Evolutionary conservation across 441 rosid genomes (phyloP).

Genomic region (Pelargonium citronellum): DNA sequence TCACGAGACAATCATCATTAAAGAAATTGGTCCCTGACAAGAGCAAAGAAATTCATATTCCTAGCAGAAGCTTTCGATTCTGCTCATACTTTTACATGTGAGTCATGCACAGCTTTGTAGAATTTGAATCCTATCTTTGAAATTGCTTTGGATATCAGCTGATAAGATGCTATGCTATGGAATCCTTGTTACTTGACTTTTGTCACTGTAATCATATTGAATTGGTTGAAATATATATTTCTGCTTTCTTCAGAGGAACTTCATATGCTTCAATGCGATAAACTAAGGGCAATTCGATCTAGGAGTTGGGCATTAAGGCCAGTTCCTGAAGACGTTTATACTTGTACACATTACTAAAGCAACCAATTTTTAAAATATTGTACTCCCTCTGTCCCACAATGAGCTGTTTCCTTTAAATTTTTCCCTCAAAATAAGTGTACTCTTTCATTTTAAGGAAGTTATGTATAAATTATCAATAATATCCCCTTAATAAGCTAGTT

Average conservation of each 20-base stretch:
- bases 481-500: too few relatives aligned
- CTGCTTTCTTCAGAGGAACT: too few relatives aligned
- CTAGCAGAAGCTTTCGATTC: conserved; percentile 40
- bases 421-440: too few relatives aligned
- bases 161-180: conserved; percentile 18
- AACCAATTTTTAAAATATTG: too few relatives aligned
- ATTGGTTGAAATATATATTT: conserved; percentile 6
- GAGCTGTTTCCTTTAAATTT: too few relatives aligned
- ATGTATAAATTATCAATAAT: too few relatives aligned
- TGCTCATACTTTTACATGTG: conserved; percentile 33
- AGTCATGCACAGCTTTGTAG: conserved; percentile 35
- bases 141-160: conserved; percentile 29
- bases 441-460: too few relatives aligned
- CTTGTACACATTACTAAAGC: too few relatives aligned
- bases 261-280: too few relatives aligned
- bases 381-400: too few relatives aligned
- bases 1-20: conserved; percentile 23
- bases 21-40: conserved; percentile 32
- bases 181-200: conserved; percentile 22
- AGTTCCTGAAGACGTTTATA: too few relatives aligned
- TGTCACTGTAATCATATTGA: conserved; percentile 6
- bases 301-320: neutral
- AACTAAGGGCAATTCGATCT: neutral
- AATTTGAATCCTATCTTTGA: conserved; percentile 36
- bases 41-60: conserved; percentile 29